Evolutionary conservation across 352 stramenopile genomes (phyloP).

Genomic region (Globisporangium emineosum): DNA sequence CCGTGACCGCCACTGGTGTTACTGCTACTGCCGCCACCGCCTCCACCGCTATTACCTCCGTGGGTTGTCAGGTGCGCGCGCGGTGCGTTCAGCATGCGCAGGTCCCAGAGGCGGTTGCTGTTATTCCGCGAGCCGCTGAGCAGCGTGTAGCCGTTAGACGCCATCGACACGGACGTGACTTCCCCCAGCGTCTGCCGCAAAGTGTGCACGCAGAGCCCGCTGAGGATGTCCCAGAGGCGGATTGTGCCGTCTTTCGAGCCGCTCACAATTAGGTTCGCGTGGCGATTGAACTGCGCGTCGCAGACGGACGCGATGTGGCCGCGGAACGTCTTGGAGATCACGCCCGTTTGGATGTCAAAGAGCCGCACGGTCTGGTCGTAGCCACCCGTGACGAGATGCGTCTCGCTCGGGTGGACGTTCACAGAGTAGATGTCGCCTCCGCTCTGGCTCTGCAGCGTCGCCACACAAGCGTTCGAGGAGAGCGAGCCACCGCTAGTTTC

Average conservation of each 20-base stretch:
- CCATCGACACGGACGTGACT: conserved; percentile 84
- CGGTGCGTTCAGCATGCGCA: conserved; percentile 81
- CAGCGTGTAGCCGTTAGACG: conserved; percentile 75
- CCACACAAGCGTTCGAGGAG: conserved; percentile 46
- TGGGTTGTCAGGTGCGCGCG: conserved; percentile 41
- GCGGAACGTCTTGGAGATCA: conserved; percentile 73
- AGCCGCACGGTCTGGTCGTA: conserved; percentile 87
- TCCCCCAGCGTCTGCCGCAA: conserved; percentile 81
- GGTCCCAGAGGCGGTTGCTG: conserved; percentile 86
- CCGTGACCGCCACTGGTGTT: neutral
- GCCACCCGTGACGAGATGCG: conserved; percentile 81
- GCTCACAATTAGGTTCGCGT: conserved; percentile 85
- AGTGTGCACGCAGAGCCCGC: conserved; percentile 83
- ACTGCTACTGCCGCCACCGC: conserved; percentile 7
- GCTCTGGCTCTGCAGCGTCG: conserved; percentile 43
- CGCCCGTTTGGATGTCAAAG: conserved; percentile 77
- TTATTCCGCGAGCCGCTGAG: conserved; percentile 86
- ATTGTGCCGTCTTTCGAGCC: conserved; percentile 86
- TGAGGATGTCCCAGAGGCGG: conserved; percentile 86
- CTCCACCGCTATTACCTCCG: neutral
- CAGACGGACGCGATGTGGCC: conserved; percentile 80
- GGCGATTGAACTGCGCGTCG: conserved; percentile 85
- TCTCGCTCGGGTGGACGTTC: conserved; percentile 82
- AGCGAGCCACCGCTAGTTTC: conserved; percentile 21
- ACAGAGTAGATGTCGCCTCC: conserved; percentile 82